Percentiles rank a stretch among this genome's conserved stretches.
Conservation (phyloP, 2,329 filamentous ascomycete species). For the Pestalotiopsis sp. region DNA sequence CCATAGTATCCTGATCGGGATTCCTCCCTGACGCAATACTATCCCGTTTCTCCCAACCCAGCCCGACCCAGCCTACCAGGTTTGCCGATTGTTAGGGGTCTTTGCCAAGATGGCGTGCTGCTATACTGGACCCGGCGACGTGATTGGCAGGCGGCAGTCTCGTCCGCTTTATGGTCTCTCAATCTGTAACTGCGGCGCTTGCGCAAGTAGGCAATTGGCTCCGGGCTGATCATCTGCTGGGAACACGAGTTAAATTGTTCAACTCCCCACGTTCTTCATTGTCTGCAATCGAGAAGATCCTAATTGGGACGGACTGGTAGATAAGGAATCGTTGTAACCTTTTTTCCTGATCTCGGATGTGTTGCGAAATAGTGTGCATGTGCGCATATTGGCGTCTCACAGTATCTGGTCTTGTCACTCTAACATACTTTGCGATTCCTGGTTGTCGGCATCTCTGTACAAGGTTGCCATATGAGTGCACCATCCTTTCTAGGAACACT, state of each 20-base stretch:
- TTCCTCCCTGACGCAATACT: not conserved
- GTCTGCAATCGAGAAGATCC: not conserved
- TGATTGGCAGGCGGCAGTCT: not conserved
- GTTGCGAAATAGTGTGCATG: not conserved
- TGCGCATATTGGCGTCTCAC: not conserved
- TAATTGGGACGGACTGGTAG: not conserved
- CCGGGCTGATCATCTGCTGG: not conserved
- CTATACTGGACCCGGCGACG: not conserved
- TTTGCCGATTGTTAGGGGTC: not conserved
- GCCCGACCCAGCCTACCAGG: not conserved
- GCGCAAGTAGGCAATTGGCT: not conserved
- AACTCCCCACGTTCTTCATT: not conserved
- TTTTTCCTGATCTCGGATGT: not conserved
- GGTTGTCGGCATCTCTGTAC: not conserved
- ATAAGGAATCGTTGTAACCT: not conserved
- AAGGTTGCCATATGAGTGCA: not conserved
- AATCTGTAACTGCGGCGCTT: not conserved
- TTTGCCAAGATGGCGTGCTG: not conserved
- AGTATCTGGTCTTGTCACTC: too few species aligned
- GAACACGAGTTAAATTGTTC: not conserved
- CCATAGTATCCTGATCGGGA: not conserved
- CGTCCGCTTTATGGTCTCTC: not conserved
- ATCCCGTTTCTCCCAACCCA: not conserved
- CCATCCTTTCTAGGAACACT: not conserved
- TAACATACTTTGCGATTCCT: too few species aligned